Conservation (phyloP, 2,329 filamentous ascomycete genomes). For the Nigrospora sphaerica region DNA sequence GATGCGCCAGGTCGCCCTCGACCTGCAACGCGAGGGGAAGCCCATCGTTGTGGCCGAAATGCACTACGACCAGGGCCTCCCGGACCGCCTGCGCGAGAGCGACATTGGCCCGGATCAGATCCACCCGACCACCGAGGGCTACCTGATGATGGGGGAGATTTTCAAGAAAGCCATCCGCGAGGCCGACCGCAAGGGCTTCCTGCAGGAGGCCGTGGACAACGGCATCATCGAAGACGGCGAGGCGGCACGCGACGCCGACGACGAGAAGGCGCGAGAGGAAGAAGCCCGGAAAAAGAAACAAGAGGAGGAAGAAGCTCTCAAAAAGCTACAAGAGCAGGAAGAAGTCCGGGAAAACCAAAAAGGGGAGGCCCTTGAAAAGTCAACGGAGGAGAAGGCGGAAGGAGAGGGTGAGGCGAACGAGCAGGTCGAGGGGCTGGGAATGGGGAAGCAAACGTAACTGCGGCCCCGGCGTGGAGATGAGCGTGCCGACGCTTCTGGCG, state of each 20-base stretch:
- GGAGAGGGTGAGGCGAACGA: too few relatives aligned
- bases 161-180: slow-evolving; percentile 14
- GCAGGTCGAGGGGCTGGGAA: too few relatives aligned
- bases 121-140: slow-evolving; percentile 18
- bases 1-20: slow-evolving; percentile 17
- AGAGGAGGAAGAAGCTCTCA: background rate
- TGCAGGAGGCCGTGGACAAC: slow-evolving; percentile 17
- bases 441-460: too few relatives aligned
- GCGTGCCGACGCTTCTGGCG: too few relatives aligned
- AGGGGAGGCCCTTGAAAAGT: too few relatives aligned
- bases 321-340: background rate
- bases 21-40: slow-evolving; percentile 11
- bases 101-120: slow-evolving; percentile 20
- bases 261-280: background rate
- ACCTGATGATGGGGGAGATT: slow-evolving; percentile 19
- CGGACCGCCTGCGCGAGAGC: slow-evolving; percentile 9
- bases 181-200: slow-evolving; percentile 14
- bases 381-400: too few relatives aligned
- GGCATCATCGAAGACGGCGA: slow-evolving; percentile 17
- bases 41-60: slow-evolving; percentile 23
- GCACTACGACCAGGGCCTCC: slow-evolving; percentile 16
- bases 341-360: too few relatives aligned
- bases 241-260: background rate
- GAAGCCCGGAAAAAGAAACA: background rate
- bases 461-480: too few relatives aligned